Evolutionary conservation across 176 grass and related monocot genomes (phyloP), one percentile per base, ranked within the genome.

Genomic region (Oropetium thomaeum): DNA sequence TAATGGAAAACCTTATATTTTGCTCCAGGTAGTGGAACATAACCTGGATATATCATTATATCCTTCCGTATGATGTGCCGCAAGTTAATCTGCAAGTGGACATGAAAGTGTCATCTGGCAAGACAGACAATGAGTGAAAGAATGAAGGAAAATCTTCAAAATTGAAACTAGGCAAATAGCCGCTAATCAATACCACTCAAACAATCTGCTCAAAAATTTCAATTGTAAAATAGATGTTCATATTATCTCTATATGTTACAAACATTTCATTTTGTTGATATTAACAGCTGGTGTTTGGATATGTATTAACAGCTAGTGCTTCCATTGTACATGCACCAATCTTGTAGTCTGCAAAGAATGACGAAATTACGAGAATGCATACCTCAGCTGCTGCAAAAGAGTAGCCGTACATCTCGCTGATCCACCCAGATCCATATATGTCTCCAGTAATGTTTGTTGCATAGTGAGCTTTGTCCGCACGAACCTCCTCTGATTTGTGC

Each of bases 341-440:
- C 16, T 7, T 63, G 55, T 17, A 60, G 41, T 37, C 22, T 15
- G 72, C 47, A 61, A 66, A 52, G 20, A 73, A 38, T 49, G 64
- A 75, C 9, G 55, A 62, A 78, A 77, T 64, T 37, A 51, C 6
- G 31, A 70, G 32, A 35, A 72, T 15, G 42, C 71, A 83, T 93
- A 98, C 95, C 90, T 98, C 91, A 35, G 95, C 95, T 39, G 95
- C 91, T 59, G 82, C 91, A 81, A 98, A 98, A 69, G 95, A 89
- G 79, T 94, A 98, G 60, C 95, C 95, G 71, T 98, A 94, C 95
- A 98, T 98, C 82, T 98, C 91, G 43, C 95, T 98, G 65, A 98
- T 98, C 95, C 95, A 98, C 64, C 95, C 95, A 83, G 95, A 82
- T 59, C 19, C 75, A 88, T 98, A 98, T 75, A 98, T 88, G 70